Conservation (phyloP, 163 green algal genomes). For the Trebouxiophyceae sp. region DNA sequence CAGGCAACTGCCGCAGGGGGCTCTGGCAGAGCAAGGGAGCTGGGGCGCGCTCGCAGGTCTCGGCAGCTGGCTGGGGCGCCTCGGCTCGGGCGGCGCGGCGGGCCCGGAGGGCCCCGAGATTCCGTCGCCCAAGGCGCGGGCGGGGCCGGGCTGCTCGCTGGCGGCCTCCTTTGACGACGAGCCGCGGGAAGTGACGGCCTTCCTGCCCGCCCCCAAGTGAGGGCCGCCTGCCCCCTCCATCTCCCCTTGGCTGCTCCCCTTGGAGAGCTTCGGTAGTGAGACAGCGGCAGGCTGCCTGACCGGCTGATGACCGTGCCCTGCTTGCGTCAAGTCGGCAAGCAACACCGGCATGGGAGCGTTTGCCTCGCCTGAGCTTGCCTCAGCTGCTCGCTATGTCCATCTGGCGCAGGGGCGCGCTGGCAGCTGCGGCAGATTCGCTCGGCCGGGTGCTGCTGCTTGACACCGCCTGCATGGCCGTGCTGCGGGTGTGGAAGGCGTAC, state of each 20-base stretch:
- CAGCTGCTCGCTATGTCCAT: not conserved
- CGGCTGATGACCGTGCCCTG: not conserved
- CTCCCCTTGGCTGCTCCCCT: not conserved
- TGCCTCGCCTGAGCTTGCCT: not conserved
- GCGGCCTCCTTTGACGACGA: slow-evolving; percentile 1
- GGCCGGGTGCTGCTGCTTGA: slow-evolving; percentile 62
- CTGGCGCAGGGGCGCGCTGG: slow-evolving; percentile 32
- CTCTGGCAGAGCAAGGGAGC: not conserved
- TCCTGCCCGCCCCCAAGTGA: not conserved
- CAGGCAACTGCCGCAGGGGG: not conserved
- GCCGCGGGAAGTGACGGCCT: not conserved
- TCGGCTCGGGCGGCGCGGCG: not conserved
- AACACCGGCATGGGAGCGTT: not conserved
- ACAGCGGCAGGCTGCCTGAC: too few relatives aligned
- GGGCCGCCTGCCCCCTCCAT: not conserved
- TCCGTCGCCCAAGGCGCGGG: not conserved
- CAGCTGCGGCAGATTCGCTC: slow-evolving; percentile 50
- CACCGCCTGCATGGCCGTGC: slow-evolving; percentile 15
- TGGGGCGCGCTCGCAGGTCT: not conserved
- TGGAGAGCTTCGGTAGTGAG: too few relatives aligned
- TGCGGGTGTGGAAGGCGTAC: slow-evolving; percentile 67
- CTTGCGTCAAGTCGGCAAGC: not conserved
- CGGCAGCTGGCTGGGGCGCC: slow-evolving; percentile 2
- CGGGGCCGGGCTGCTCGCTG: not conserved
- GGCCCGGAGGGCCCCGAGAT: not conserved